Evolutionary conservation across 192 early-diverging fungal species (phyloP).

Genomic region (Coemansia sp.): DNA sequence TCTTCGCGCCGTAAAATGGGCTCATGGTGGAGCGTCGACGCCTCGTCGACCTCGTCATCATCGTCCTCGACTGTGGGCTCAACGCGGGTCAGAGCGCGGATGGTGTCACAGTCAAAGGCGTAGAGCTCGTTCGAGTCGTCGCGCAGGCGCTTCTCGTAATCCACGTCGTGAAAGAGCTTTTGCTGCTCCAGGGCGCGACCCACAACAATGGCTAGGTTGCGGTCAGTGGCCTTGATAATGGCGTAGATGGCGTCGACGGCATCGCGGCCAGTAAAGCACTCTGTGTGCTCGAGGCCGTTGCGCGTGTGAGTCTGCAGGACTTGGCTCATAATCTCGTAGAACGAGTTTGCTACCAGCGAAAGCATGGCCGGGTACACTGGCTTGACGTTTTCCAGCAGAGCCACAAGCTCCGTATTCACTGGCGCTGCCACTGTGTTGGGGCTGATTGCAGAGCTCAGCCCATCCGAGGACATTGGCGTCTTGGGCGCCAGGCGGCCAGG

Average conservation of each 20-base stretch:
- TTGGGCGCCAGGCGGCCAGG: not conserved
- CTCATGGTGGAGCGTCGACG: slow-evolving; percentile 14
- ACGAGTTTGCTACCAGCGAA: slow-evolving; percentile 65
- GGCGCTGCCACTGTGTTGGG: slow-evolving; percentile 6
- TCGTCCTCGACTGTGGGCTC: slow-evolving; percentile 11
- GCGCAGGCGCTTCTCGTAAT: slow-evolving; percentile 80
- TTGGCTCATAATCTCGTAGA: slow-evolving; percentile 56
- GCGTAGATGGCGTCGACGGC: slow-evolving; percentile 82
- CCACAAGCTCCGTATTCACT: slow-evolving; percentile 33
- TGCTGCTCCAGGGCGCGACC: slow-evolving; percentile 89
- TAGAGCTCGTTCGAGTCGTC: slow-evolving; percentile 83
- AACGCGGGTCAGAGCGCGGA: slow-evolving; percentile 17
- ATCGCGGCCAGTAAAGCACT: slow-evolving; percentile 82
- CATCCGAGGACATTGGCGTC: slow-evolving; percentile 2
- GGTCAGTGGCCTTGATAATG: slow-evolving; percentile 79
- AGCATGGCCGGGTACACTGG: slow-evolving; percentile 74
- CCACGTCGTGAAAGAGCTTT: slow-evolving; percentile 90
- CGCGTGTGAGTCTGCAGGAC: slow-evolving; percentile 63
- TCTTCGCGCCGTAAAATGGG: not conserved
- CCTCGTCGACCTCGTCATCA: slow-evolving; percentile 23
- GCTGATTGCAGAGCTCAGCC: not conserved
- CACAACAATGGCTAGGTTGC: slow-evolving; percentile 81
- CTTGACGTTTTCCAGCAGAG: slow-evolving; percentile 38
- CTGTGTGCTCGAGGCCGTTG: slow-evolving; percentile 77
- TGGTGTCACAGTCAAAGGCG: slow-evolving; percentile 61